Percentiles rank a stretch among this genome's conserved stretches.
phyloP scores from a whole-genome alignment of 371 early-diverging fungal species.

The Fennellomyces sp. region DNA sequence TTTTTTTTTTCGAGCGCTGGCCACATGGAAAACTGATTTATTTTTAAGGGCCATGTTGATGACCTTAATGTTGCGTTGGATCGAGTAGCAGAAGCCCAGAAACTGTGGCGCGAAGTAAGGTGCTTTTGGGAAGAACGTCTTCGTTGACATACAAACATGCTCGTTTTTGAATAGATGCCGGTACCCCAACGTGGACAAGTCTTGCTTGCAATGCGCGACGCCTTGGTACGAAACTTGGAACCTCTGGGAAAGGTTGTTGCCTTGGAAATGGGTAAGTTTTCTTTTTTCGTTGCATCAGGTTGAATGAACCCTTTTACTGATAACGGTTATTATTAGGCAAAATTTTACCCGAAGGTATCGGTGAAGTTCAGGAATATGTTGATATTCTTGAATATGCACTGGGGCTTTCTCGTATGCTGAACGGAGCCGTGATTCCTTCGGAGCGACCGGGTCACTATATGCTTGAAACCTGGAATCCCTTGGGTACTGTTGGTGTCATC shows the following conservation, averaged over 20 bases:
- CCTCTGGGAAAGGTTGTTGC: conserved; percentile 87
- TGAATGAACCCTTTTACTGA: neutral
- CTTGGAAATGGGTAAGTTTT: conserved; percentile 84
- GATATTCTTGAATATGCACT: conserved; percentile 95
- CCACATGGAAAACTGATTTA: neutral
- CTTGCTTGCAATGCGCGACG: conserved; percentile 91
- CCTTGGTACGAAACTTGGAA: conserved; percentile 72
- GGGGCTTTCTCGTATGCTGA: conserved; percentile 86
- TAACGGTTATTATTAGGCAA: conserved; percentile 46
- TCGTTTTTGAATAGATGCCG: conserved; percentile 57
- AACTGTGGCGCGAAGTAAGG: conserved; percentile 68
- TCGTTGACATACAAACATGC: neutral
- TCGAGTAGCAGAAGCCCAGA: conserved; percentile 66
- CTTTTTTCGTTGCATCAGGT: neutral
- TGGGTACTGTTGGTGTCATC: conserved; percentile 94
- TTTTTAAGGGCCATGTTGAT: conserved; percentile 40
- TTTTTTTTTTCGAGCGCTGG: neutral
- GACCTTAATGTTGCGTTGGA: conserved; percentile 55
- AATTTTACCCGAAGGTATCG: conserved; percentile 92
- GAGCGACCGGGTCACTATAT: conserved; percentile 95
- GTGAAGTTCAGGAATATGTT: conserved; percentile 98
- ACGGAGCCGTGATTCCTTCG: conserved; percentile 89
- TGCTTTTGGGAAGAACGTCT: neutral
- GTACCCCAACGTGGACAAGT: conserved; percentile 93
- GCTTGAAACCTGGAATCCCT: conserved; percentile 96